phyloP scores from a whole-genome alignment of 495 filamentous ascomycete species.

The Mycothermus thermophilus region DNA sequence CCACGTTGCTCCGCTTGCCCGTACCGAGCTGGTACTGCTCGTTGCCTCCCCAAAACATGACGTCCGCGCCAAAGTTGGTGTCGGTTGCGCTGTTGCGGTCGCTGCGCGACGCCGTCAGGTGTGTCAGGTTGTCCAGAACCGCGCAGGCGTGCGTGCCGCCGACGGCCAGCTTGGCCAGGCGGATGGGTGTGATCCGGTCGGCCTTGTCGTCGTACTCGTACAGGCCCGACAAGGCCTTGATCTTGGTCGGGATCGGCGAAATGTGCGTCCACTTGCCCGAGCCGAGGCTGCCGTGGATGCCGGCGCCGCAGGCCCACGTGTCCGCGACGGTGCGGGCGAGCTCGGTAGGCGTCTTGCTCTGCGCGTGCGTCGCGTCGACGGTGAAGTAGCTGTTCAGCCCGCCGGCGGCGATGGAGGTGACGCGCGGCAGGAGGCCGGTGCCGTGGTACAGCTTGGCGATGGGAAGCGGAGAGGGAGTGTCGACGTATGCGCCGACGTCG shows the following conservation, averaged over 20 bases:
- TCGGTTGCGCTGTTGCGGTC: constrained; percentile 47
- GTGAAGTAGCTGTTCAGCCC: constrained; percentile 77
- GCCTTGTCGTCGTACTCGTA: constrained; percentile 70
- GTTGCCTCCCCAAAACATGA: constrained; percentile 87
- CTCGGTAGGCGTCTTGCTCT: constrained; percentile 14
- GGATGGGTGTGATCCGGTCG: constrained; percentile 59
- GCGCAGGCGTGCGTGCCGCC: constrained; percentile 71
- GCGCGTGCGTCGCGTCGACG: constrained; percentile 52
- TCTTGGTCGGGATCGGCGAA: constrained; percentile 62
- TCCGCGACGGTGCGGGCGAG: constrained; percentile 48
- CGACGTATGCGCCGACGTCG: constrained; percentile 44
- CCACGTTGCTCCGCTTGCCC: constrained; percentile 68
- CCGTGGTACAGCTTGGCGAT: constrained; percentile 56
- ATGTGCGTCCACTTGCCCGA: constrained; percentile 85
- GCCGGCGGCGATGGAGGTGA: constrained; percentile 68
- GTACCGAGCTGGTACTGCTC: constrained; percentile 88
- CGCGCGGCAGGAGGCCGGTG: constrained; percentile 40
- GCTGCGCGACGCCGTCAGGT: constrained; percentile 36
- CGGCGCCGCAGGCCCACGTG: constrained; percentile 73
- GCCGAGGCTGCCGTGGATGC: constrained; percentile 70
- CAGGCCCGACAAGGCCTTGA: constrained; percentile 69
- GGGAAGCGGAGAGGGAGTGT: constrained; percentile 54
- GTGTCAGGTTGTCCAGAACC: constrained; percentile 64
- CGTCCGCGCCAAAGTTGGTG: constrained; percentile 72
- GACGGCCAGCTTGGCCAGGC: constrained; percentile 52